Conservation (phyloP, 306 rosid species). For the Trichosanthes cucumerina region DNA sequence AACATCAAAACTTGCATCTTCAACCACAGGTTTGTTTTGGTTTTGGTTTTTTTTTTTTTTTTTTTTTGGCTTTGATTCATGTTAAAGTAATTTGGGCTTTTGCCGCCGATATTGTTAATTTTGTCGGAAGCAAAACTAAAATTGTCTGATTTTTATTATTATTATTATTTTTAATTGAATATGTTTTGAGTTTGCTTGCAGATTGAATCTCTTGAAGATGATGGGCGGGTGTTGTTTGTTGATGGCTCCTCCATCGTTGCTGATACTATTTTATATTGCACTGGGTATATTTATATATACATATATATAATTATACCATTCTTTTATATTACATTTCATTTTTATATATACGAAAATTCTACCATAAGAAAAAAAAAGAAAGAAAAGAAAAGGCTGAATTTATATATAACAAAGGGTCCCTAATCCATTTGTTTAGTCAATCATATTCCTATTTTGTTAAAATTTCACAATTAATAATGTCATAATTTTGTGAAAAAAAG, state of each 20-base stretch:
- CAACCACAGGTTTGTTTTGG: constrained; percentile 41
- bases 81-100: background rate
- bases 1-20: constrained; percentile 54
- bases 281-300: constrained; percentile 35
- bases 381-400: too few species aligned
- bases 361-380: too few species aligned
- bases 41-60: too few species aligned
- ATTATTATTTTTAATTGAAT: background rate
- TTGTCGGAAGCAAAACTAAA: background rate
- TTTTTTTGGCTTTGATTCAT: background rate
- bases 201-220: constrained; percentile 68
- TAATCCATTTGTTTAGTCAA: too few species aligned
- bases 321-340: background rate
- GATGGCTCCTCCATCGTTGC: constrained; percentile 68
- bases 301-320: too few species aligned
- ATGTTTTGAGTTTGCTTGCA: constrained; percentile 25
- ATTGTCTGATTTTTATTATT: background rate
- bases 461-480: too few species aligned
- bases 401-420: too few species aligned
- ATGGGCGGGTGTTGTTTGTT: constrained; percentile 57
- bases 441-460: too few species aligned
- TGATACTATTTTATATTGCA: constrained; percentile 66
- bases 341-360: too few species aligned
- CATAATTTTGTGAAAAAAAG: too few species aligned
- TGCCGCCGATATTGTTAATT: background rate